phyloP scores from a whole-genome alignment of 2,329 filamentous ascomycete genomes.

The Aspergillus sp. region DNA sequence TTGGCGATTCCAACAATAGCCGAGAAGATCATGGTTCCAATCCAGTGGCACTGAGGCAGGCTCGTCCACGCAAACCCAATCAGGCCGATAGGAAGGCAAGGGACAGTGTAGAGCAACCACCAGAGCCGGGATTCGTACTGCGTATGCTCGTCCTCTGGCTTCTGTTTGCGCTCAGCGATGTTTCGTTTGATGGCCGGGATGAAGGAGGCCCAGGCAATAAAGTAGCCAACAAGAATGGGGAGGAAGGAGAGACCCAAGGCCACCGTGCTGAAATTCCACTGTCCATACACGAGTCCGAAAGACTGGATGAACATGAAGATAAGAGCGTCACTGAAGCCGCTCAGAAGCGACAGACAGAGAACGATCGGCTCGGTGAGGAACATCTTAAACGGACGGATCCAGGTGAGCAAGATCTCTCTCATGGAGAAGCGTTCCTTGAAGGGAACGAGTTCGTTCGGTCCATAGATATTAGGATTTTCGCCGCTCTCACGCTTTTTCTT shows the following conservation, averaged over 20 bases:
- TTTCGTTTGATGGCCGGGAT: slow-evolving; percentile 55
- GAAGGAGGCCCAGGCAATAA: slow-evolving; percentile 58
- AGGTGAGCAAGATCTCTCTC: slow-evolving; percentile 56
- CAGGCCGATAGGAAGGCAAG: slow-evolving; percentile 59
- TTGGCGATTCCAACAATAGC: slow-evolving; percentile 63
- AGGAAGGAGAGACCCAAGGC: slow-evolving; percentile 54
- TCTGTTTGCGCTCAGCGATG: slow-evolving; percentile 43
- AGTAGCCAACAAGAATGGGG: slow-evolving; percentile 56
- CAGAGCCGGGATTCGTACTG: slow-evolving; percentile 65
- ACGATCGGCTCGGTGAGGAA: slow-evolving; percentile 66
- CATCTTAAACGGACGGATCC: slow-evolving; percentile 62
- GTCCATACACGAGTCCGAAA: slow-evolving; percentile 57
- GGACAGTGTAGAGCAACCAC: slow-evolving; percentile 60
- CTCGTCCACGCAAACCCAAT: slow-evolving; percentile 63
- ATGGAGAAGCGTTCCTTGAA: slow-evolving; percentile 58
- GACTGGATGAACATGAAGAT: slow-evolving; percentile 67
- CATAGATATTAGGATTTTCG: slow-evolving; percentile 60
- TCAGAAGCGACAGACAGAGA: slow-evolving; percentile 57
- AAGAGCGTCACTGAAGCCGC: slow-evolving; percentile 62
- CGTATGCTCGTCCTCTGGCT: slow-evolving; percentile 51
- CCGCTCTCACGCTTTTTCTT: slow-evolving; percentile 67
- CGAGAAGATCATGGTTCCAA: slow-evolving; percentile 59
- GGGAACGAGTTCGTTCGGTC: slow-evolving; percentile 67
- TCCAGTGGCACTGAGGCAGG: slow-evolving; percentile 58
- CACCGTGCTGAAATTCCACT: slow-evolving; percentile 56